Evolutionary conservation across 1,139 yeast species (phyloP).

Genomic region (Debaryomycetaceae sp.): DNA sequence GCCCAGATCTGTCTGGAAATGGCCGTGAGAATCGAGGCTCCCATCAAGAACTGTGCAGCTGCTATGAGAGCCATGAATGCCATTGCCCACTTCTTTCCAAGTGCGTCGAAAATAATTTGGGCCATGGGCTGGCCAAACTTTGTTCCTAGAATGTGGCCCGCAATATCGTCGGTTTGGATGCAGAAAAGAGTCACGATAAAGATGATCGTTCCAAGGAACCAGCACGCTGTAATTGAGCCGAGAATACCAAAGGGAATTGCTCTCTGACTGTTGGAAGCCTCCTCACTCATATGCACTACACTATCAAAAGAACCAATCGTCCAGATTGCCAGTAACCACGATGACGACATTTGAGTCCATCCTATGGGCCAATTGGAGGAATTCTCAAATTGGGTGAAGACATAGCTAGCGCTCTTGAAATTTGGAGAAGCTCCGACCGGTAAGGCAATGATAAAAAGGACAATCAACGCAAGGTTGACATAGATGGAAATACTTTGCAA

Average conservation of each 20-base stretch:
- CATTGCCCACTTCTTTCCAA: conserved; percentile 70
- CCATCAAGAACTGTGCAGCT: conserved; percentile 65
- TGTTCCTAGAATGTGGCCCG: conserved; percentile 32
- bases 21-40: conserved; percentile 33
- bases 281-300: conserved; percentile 72
- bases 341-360: conserved; percentile 59
- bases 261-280: conserved; percentile 59
- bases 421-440: conserved; percentile 48
- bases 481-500: conserved; percentile 60
- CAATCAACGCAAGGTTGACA: conserved; percentile 51
- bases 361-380: conserved; percentile 59
- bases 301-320: conserved; percentile 69
- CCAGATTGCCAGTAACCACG: conserved; percentile 68
- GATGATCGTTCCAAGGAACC: conserved; percentile 59
- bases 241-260: conserved; percentile 66
- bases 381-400: conserved; percentile 57
- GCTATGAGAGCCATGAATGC: conserved; percentile 61
- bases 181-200: conserved; percentile 54
- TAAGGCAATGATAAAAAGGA: conserved; percentile 61
- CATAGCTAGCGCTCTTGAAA: conserved; percentile 40
- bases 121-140: conserved; percentile 59
- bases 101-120: conserved; percentile 59
- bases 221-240: conserved; percentile 50
- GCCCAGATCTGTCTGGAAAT: conserved; percentile 41
- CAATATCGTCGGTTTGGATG: conserved; percentile 48